These are phyloP conservation scores for Cytospora piceicola DNA, from an alignment of 2,329 filamentous ascomycete genomes.

Conservation along the genomic window DNA sequence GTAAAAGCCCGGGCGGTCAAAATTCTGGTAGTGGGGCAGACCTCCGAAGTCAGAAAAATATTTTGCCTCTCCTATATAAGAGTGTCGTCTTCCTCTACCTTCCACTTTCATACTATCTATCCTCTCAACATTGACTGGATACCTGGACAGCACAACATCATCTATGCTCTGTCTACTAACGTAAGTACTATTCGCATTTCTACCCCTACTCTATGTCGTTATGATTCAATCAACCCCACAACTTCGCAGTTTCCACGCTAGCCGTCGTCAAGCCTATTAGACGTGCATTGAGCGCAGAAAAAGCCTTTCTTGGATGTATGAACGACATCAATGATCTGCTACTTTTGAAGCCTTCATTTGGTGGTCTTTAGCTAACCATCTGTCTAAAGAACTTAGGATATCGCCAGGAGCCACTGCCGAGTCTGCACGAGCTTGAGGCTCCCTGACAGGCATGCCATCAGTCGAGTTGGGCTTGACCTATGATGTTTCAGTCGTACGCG, in stretches of 20 bases:
- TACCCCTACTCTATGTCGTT: neutral
- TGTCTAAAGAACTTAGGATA: neutral
- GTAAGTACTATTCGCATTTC: neutral
- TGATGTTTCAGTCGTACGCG: neutral
- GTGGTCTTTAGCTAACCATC: neutral
- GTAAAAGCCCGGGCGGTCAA: neutral
- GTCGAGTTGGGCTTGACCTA: neutral
- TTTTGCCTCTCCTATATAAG: neutral
- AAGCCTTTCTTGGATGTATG: constrained; percentile 1
- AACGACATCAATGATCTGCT: neutral
- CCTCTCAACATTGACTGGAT: neutral
- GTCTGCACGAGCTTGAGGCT: neutral
- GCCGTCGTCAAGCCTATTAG: neutral
- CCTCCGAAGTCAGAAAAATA: neutral
- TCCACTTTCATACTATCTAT: neutral
- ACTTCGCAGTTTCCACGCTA: constrained; percentile 1
- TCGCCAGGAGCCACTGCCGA: neutral
- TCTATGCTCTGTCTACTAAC: neutral
- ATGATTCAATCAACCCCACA: neutral
- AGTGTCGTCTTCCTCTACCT: neutral
- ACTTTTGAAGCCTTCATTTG: neutral
- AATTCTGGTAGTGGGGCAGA: neutral
- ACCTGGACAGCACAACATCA: neutral
- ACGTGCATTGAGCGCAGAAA: neutral
- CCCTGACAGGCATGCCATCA: neutral